phyloP scores from a whole-genome alignment of 2,329 filamentous ascomycete genomes.

The Rhynchosporium graminicola region DNA sequence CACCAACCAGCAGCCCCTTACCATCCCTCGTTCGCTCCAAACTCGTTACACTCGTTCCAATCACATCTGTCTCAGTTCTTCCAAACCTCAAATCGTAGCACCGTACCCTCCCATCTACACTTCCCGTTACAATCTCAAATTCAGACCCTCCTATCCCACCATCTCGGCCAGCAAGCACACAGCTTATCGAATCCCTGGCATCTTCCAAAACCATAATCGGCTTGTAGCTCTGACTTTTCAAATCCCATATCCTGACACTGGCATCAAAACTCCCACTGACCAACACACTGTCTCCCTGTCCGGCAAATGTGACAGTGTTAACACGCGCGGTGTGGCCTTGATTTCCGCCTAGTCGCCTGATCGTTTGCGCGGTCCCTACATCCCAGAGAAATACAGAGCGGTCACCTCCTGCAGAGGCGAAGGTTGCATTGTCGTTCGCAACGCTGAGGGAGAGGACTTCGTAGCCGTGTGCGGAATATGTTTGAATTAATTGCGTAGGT shows the following conservation, averaged over 20 bases:
- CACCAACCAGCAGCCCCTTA: constrained; percentile 71
- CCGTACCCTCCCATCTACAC: constrained; percentile 81
- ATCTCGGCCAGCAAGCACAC: constrained; percentile 40
- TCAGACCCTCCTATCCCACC: constrained; percentile 38
- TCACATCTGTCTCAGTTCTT: constrained; percentile 66
- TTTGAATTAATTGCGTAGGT: constrained; percentile 68
- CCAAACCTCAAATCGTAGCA: constrained; percentile 84
- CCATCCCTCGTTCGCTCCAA: constrained; percentile 70
- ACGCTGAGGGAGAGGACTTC: constrained; percentile 83
- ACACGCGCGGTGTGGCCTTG: constrained; percentile 53
- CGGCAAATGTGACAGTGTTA: constrained; percentile 78
- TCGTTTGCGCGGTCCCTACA: constrained; percentile 75
- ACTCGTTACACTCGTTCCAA: constrained; percentile 74
- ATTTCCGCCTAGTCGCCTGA: constrained; percentile 69
- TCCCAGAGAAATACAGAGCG: constrained; percentile 94
- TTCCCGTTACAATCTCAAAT: constrained; percentile 68
- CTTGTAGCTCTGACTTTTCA: constrained; percentile 53
- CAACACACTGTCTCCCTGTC: constrained; percentile 71
- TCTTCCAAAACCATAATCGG: constrained; percentile 74
- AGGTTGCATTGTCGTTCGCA: constrained; percentile 74
- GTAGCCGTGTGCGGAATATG: constrained; percentile 88
- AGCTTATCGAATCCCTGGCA: constrained; percentile 65
- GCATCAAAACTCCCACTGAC: constrained; percentile 75
- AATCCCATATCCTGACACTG: constrained; percentile 76
- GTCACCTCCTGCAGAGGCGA: constrained; percentile 87